These are phyloP conservation scores for Waltiozyma solani DNA, from an alignment of 1,139 yeast species.

Conservation along the genomic window DNA sequence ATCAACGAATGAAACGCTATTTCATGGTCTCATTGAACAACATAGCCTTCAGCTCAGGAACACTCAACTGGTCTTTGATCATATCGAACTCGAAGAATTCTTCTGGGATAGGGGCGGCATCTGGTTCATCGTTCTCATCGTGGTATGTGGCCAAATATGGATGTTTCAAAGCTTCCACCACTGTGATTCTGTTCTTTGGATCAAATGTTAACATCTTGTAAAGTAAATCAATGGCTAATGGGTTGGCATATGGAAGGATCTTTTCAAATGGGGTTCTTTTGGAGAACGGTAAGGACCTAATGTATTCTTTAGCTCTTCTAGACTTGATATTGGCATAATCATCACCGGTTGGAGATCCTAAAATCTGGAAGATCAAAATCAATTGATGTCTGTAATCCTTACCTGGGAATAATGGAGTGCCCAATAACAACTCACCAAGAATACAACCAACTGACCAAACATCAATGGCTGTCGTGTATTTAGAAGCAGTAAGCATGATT, in stretches of 20 bases:
- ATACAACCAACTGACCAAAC: slow-evolving; percentile 79
- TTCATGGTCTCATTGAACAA: slow-evolving; percentile 41
- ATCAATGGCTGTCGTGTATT: slow-evolving; percentile 64
- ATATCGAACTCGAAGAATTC: slow-evolving; percentile 58
- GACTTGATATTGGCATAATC: slow-evolving; percentile 50
- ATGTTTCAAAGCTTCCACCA: slow-evolving; percentile 54
- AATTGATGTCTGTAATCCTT: slow-evolving; percentile 62
- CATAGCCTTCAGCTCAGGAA: slow-evolving; percentile 39
- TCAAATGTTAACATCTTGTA: slow-evolving; percentile 51
- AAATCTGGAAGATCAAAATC: slow-evolving; percentile 44
- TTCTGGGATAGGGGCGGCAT: slow-evolving; percentile 37
- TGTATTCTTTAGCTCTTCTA: slow-evolving; percentile 51
- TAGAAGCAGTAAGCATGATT: slow-evolving; percentile 60
- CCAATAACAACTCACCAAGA: slow-evolving; percentile 47
- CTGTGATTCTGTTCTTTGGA: slow-evolving; percentile 55
- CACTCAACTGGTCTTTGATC: slow-evolving; percentile 38
- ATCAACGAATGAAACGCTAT: background rate
- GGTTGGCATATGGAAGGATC: slow-evolving; percentile 38
- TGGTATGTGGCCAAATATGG: slow-evolving; percentile 59
- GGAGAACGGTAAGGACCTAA: slow-evolving; percentile 46
- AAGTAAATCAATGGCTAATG: slow-evolving; percentile 52
- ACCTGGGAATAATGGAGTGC: slow-evolving; percentile 73
- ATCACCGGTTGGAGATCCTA: slow-evolving; percentile 55
- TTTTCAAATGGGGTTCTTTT: slow-evolving; percentile 34
- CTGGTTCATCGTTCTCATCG: slow-evolving; percentile 67